These are phyloP conservation scores for Babesia divergens DNA, from an alignment of 169 alveolate genomes.

Conservation along the genomic window DNA sequence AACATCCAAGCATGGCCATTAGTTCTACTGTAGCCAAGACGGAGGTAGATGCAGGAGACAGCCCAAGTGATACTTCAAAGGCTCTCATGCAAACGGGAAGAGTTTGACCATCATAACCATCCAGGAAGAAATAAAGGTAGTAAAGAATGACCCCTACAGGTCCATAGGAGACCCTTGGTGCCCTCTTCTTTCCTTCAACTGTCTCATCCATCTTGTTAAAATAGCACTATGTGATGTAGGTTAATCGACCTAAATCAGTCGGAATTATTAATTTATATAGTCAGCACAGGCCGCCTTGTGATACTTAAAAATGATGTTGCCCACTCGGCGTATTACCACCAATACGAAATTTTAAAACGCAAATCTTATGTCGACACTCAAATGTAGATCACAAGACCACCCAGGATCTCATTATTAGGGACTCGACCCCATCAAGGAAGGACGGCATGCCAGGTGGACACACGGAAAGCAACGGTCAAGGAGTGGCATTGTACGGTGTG, in stretches of 20 bases:
- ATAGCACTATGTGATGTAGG: background rate
- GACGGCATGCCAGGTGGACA: background rate
- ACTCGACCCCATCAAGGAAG: background rate
- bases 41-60: slow-evolving; percentile 81
- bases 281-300: too few species aligned
- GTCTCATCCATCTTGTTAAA: background rate
- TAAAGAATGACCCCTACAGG: background rate
- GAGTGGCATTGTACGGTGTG: too few species aligned
- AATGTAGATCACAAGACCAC: background rate
- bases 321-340: too few species aligned
- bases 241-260: too few species aligned
- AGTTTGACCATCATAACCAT: slow-evolving; percentile 15
- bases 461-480: background rate
- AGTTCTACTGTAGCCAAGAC: slow-evolving; percentile 81
- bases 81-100: slow-evolving; percentile 75
- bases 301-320: too few species aligned
- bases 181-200: background rate
- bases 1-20: slow-evolving; percentile 78
- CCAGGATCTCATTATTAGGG: background rate
- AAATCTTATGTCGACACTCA: background rate
- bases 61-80: slow-evolving; percentile 80
- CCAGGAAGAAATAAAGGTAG: background rate
- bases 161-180: background rate
- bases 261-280: too few species aligned
- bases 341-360: too few species aligned